phyloP scores from a whole-genome alignment of 1,139 yeast species.

The Nakaseomyces delphensis region DNA sequence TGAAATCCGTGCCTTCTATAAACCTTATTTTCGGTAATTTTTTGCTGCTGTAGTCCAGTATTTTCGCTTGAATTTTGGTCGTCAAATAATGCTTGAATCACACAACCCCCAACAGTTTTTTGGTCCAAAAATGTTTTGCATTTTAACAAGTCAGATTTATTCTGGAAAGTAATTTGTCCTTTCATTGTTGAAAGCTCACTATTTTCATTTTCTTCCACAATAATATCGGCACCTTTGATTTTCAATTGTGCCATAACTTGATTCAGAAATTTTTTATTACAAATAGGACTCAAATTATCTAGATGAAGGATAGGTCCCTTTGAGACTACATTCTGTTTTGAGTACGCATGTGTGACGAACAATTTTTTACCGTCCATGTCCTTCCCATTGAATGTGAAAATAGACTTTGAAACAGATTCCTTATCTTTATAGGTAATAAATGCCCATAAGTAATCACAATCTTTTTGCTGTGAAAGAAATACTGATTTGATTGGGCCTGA shows the following conservation, averaged over 20 bases:
- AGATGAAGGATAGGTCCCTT: constrained; percentile 18
- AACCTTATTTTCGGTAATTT: not conserved
- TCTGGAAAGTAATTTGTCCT: constrained; percentile 23
- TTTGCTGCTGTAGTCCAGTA: not conserved
- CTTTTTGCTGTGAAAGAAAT: constrained; percentile 33
- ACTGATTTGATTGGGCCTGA: constrained; percentile 39
- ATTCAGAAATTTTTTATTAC: constrained; percentile 11
- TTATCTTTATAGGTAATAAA: constrained; percentile 36
- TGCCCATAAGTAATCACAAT: constrained; percentile 39
- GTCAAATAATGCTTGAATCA: constrained; percentile 13
- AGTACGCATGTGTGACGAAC: constrained; percentile 30
- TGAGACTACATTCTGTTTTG: constrained; percentile 11
- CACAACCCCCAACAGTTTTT: constrained; percentile 27
- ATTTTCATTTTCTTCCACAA: constrained; percentile 7
- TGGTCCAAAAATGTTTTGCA: constrained; percentile 19
- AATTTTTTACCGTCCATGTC: constrained; percentile 25
- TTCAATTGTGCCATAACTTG: constrained; percentile 10
- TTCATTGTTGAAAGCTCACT: constrained; percentile 16
- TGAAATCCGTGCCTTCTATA: not conserved
- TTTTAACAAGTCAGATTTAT: constrained; percentile 19
- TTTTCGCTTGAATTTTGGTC: not conserved
- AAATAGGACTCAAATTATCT: constrained; percentile 25
- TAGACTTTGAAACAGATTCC: constrained; percentile 27
- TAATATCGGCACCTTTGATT: constrained; percentile 14
- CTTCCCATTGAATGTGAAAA: constrained; percentile 26